A percentile compares a stretch with the other conserved stretches of the same genome.
phyloP scores from a whole-genome alignment of 2,329 filamentous ascomycete species.

The Cladophialophora yegresii region DNA sequence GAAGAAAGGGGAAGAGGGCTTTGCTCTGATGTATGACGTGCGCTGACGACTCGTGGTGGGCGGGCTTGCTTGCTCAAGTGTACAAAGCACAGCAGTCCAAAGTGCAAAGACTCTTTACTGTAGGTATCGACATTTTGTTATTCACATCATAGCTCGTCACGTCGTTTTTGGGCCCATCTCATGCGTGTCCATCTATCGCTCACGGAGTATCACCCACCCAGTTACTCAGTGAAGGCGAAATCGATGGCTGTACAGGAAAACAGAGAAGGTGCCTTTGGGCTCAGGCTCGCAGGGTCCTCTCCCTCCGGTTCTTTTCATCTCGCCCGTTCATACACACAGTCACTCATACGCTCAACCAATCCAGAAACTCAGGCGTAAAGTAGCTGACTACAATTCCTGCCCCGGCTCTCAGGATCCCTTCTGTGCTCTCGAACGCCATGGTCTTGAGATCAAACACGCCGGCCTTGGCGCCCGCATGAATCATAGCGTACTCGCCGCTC shows the following conservation, averaged over 20 bases:
- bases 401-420: constrained; percentile 88
- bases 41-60: not conserved
- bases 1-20: no score
- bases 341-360: constrained; percentile 53
- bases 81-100: not conserved
- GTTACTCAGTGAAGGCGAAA: not conserved
- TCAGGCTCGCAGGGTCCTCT: not conserved
- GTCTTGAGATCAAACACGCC: constrained; percentile 93
- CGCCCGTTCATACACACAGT: not conserved
- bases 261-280: not conserved
- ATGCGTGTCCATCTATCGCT: not conserved
- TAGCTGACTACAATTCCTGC: constrained; percentile 93
- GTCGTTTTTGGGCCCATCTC: not conserved
- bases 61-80: not conserved
- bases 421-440: constrained; percentile 93
- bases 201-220: not conserved
- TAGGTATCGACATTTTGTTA: not conserved
- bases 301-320: not conserved
- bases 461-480: constrained; percentile 90
- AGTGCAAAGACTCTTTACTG: not conserved
- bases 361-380: constrained; percentile 78
- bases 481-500: constrained; percentile 96
- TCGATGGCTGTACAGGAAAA: not conserved
- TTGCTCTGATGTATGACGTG: no score
- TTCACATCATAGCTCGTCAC: not conserved